These are phyloP conservation scores for Trichomonascaceae sp. DNA, from an alignment of 1,139 yeast genomes.

Conservation along the genomic window DNA sequence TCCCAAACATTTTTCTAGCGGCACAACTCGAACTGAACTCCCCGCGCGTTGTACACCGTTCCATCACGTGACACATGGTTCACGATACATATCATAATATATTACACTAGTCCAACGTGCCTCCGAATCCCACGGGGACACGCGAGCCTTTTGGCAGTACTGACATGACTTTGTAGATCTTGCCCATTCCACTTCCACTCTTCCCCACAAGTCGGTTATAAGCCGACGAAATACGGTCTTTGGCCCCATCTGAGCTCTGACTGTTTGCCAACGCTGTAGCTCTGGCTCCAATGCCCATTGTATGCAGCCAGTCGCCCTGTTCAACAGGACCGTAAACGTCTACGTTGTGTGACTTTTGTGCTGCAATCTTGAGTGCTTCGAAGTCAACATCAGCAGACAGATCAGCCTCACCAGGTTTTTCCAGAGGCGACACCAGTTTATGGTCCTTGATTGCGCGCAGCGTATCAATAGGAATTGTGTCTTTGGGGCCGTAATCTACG, in stretches of 20 bases:
- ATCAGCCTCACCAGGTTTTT: constrained; percentile 67
- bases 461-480: constrained; percentile 52
- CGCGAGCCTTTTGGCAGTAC: constrained; percentile 37
- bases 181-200: constrained; percentile 60
- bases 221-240: constrained; percentile 36
- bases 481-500: constrained; percentile 64
- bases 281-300: constrained; percentile 64
- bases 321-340: constrained; percentile 45
- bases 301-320: constrained; percentile 74
- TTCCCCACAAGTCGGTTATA: constrained; percentile 54
- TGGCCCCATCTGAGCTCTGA: constrained; percentile 22
- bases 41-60: too few relatives aligned
- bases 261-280: constrained; percentile 30
- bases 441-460: constrained; percentile 66
- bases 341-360: constrained; percentile 19
- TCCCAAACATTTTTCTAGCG: background rate
- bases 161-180: constrained; percentile 59
- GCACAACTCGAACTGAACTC: too few relatives aligned
- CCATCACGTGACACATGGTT: too few relatives aligned
- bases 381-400: constrained; percentile 79
- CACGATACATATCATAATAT: too few relatives aligned
- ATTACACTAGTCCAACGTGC: too few relatives aligned
- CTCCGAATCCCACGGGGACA: constrained; percentile 35
- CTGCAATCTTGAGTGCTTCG: constrained; percentile 36
- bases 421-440: constrained; percentile 65